These are phyloP conservation scores for Xylaria flabelliformis DNA, from an alignment of 495 filamentous ascomycete genomes.

Conservation along the genomic window DNA sequence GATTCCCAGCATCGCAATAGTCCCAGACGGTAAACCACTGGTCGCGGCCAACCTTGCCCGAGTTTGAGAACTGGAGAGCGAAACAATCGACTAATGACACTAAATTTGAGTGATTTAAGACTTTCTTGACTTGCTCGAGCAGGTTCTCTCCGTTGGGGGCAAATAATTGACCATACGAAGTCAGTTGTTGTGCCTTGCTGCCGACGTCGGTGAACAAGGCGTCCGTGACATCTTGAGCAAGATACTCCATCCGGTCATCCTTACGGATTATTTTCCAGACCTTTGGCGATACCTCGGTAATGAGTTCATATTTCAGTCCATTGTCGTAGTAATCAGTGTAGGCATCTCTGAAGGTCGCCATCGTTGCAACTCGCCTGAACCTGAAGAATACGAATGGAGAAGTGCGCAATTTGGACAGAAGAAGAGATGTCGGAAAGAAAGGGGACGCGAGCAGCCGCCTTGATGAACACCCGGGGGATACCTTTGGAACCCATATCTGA, in stretches of 20 bases:
- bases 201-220: constrained; percentile 18
- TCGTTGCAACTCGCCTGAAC: background rate
- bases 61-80: constrained; percentile 17
- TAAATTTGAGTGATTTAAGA: constrained; percentile 55
- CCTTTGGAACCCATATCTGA: constrained; percentile 21
- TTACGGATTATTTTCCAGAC: constrained; percentile 36
- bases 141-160: constrained; percentile 9
- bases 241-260: constrained; percentile 29
- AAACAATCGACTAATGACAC: constrained; percentile 42
- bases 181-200: background rate
- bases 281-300: constrained; percentile 29
- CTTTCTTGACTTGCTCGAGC: constrained; percentile 20
- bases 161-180: constrained; percentile 19
- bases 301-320: constrained; percentile 31
- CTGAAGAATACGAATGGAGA: background rate
- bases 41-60: background rate
- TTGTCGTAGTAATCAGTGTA: constrained; percentile 24
- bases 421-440: background rate
- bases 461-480: background rate
- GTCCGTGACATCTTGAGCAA: constrained; percentile 39
- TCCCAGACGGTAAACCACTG: constrained; percentile 45
- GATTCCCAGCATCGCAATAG: constrained; percentile 48
- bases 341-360: constrained; percentile 18
- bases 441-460: background rate
- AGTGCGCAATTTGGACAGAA: background rate